These are phyloP conservation scores for Eucalyptus curtisii DNA, from an alignment of 345 rosid genomes.

Conservation along the genomic window DNA sequence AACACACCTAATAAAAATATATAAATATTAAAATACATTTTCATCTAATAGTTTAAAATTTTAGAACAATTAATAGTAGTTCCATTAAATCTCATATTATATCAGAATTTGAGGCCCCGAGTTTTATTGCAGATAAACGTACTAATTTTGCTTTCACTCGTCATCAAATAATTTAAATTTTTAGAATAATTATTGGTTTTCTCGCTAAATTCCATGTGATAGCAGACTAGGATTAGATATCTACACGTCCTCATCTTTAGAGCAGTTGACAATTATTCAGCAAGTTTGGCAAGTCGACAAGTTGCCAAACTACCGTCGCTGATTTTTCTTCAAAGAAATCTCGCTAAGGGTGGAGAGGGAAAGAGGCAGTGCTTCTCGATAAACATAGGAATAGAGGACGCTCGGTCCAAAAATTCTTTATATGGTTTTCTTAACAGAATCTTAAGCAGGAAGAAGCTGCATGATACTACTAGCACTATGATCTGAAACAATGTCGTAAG, in stretches of 20 bases:
- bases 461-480: background rate
- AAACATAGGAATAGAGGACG: background rate
- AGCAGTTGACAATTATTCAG: background rate
- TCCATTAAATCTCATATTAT: background rate
- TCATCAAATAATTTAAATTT: too few species aligned
- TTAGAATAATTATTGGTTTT: too few species aligned
- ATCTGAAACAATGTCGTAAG: background rate
- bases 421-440: background rate
- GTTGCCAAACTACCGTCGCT: background rate
- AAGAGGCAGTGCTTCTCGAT: background rate
- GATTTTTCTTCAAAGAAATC: background rate
- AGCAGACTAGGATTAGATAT: background rate
- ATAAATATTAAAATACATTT: too few species aligned
- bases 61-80: background rate
- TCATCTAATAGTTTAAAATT: background rate
- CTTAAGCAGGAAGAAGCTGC: background rate
- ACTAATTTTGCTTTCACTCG: too few species aligned
- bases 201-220: background rate
- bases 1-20: too few species aligned
- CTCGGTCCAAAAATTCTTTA: background rate
- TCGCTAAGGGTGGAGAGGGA: too few species aligned
- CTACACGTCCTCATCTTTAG: background rate
- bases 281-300: background rate
- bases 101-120: rapidly evolving
- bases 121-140: too few species aligned